Evolutionary conservation across 164 flowering plant genomes (phyloP).

Genomic region (Aristolochia contorta): DNA sequence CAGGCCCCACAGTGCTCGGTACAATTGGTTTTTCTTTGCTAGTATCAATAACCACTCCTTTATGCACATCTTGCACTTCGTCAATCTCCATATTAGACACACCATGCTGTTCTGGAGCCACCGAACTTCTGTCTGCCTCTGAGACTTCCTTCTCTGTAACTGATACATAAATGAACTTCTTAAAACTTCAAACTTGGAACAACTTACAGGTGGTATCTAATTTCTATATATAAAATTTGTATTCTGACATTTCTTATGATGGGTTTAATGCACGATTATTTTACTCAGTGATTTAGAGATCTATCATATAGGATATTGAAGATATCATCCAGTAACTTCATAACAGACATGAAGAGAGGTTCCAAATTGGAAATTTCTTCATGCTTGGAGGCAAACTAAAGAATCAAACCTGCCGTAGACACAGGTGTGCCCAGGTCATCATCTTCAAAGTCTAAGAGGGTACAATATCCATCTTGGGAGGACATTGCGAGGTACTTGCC

Average conservation of each 20-base stretch:
- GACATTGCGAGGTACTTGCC: slow-evolving; percentile 67
- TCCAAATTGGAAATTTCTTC: not conserved
- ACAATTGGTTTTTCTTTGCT: slow-evolving; percentile 22
- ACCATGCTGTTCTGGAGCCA: slow-evolving; percentile 10
- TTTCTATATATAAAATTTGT: not conserved
- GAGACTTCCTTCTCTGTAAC: slow-evolving; percentile 8
- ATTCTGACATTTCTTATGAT: not conserved
- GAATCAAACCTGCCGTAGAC: slow-evolving; percentile 37
- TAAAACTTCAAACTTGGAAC: not conserved
- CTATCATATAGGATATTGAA: not conserved
- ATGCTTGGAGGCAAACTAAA: not conserved
- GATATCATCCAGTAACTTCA: not conserved
- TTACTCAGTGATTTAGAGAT: not conserved
- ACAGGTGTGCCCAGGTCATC: slow-evolving; percentile 73
- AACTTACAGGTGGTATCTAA: not conserved
- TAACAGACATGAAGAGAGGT: not conserved
- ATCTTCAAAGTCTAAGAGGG: slow-evolving; percentile 67
- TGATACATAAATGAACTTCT: slow-evolving; percentile 1
- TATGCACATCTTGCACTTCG: slow-evolving; percentile 7
- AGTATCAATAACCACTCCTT: slow-evolving; percentile 1
- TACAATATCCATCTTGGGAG: slow-evolving; percentile 93
- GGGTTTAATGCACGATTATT: not conserved
- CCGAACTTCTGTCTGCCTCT: slow-evolving; percentile 18
- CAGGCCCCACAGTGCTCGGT: slow-evolving; percentile 12
- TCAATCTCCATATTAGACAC: slow-evolving; percentile 5